Evolutionary conservation across 495 filamentous ascomycete species (phyloP).

Genomic region (Thermothielavioides terrestris): DNA sequence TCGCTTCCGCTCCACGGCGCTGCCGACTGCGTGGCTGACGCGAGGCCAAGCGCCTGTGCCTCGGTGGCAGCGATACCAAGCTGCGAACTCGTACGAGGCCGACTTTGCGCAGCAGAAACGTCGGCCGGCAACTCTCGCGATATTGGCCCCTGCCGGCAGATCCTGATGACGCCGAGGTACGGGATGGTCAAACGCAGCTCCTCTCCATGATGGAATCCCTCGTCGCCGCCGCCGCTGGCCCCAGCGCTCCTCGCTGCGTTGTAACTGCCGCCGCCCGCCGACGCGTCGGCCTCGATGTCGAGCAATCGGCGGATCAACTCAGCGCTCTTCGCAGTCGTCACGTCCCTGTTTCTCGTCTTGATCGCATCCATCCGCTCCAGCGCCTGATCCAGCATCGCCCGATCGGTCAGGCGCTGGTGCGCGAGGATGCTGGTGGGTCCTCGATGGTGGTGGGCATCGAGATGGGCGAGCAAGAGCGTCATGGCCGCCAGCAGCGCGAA

Average conservation of each 20-base stretch:
- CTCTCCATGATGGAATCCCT: not conserved
- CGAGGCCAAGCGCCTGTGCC: not conserved
- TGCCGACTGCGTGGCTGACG: not conserved
- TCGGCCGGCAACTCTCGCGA: not conserved
- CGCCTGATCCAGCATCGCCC: constrained; percentile 37
- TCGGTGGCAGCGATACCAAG: too few relatives aligned
- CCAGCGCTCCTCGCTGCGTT: not conserved
- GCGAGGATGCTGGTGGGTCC: constrained; percentile 18
- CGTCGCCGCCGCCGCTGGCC: not conserved
- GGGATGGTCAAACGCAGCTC: constrained; percentile 8
- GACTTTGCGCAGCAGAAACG: not conserved
- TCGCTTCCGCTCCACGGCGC: not conserved
- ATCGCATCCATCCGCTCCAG: constrained; percentile 33
- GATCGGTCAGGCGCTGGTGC: constrained; percentile 36
- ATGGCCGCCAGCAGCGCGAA: constrained; percentile 28
- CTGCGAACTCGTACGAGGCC: not conserved
- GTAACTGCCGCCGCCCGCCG: constrained; percentile 13
- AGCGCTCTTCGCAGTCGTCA: constrained; percentile 25
- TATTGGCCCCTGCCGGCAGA: constrained; percentile 2
- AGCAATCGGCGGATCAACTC: constrained; percentile 28
- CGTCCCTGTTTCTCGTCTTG: constrained; percentile 25
- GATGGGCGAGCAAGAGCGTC: constrained; percentile 22
- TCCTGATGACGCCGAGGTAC: constrained; percentile 15
- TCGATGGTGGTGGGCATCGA: constrained; percentile 2
- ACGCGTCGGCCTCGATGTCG: constrained; percentile 29